A percentile compares a stretch with the other conserved stretches of the same genome.
phyloP scores from a whole-genome alignment of 2,329 filamentous ascomycete genomes.

The Phaeosphaeriaceae sp. region DNA sequence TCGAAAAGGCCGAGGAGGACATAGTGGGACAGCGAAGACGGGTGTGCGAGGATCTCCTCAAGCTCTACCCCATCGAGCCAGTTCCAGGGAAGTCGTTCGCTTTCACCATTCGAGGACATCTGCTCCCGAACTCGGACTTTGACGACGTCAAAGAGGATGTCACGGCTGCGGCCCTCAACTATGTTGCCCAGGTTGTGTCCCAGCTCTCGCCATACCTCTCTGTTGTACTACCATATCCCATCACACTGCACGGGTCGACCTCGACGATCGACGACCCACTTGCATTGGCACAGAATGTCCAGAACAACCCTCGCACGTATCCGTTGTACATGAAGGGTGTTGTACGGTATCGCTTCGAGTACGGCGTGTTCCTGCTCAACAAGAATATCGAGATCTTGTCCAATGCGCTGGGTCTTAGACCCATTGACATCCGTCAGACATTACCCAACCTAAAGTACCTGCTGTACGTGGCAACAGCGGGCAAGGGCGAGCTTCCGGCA shows the following conservation, averaged over 20 bases:
- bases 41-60: conserved; percentile 81
- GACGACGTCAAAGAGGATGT: conserved; percentile 75
- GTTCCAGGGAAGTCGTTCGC: conserved; percentile 68
- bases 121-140: conserved; percentile 80
- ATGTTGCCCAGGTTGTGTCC: conserved; percentile 76
- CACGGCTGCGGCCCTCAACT: conserved; percentile 81
- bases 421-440: conserved; percentile 90
- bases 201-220: conserved; percentile 83
- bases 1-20: conserved; percentile 66
- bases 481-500: conserved; percentile 66
- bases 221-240: conserved; percentile 79
- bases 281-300: conserved; percentile 50
- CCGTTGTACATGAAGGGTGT: conserved; percentile 77
- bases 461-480: conserved; percentile 86
- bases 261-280: conserved; percentile 81
- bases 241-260: conserved; percentile 75
- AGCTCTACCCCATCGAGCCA: conserved; percentile 82
- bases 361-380: conserved; percentile 94
- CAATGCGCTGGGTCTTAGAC: conserved; percentile 72
- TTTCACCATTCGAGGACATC: conserved; percentile 82
- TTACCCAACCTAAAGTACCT: conserved; percentile 93
- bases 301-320: conserved; percentile 58
- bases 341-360: conserved; percentile 90
- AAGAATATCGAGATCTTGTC: conserved; percentile 83
- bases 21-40: conserved; percentile 87